Evolutionary conservation across 768 basidiomycete species (phyloP).

Genomic region (Calocybe gangraenosa): DNA sequence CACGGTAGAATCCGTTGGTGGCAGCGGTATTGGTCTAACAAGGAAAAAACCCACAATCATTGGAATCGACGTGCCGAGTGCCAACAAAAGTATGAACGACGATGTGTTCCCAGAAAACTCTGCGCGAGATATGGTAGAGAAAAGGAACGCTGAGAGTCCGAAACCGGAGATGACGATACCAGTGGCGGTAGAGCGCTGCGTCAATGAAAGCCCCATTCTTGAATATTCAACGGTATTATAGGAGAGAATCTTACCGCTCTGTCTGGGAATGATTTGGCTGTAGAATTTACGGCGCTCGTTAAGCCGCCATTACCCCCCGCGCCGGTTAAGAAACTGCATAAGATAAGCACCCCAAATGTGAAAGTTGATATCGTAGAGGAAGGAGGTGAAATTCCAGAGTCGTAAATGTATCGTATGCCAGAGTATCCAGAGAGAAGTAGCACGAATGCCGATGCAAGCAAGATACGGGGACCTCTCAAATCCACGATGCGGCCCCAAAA

Average conservation of each 20-base stretch:
- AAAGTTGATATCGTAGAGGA: conserved; percentile 44
- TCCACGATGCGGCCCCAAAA: conserved; percentile 81
- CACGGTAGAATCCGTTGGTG: too few relatives aligned
- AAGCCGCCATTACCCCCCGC: conserved; percentile 73
- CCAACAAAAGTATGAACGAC: conserved; percentile 69
- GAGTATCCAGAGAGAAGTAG: conserved; percentile 68
- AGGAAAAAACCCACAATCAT: conserved; percentile 78
- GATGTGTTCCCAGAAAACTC: conserved; percentile 77
- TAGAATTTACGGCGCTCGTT: conserved; percentile 68
- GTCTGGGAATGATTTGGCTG: conserved; percentile 81
- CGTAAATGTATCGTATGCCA: conserved; percentile 58
- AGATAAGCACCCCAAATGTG: conserved; percentile 46
- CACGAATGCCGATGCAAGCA: conserved; percentile 54
- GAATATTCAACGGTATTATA: not conserved
- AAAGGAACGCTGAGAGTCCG: conserved; percentile 88
- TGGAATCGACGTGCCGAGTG: conserved; percentile 73
- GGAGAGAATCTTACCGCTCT: conserved; percentile 52
- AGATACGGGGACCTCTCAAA: conserved; percentile 62
- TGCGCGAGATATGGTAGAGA: conserved; percentile 69
- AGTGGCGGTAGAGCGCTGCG: conserved; percentile 71
- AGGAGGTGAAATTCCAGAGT: conserved; percentile 21
- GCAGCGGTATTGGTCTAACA: conserved; percentile 65
- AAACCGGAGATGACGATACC: conserved; percentile 83
- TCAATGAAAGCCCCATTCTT: conserved; percentile 1
- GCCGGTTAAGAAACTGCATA: conserved; percentile 72